Evolutionary conservation across 2,329 filamentous ascomycete genomes (phyloP).

Genomic region (Calonectria montana): DNA sequence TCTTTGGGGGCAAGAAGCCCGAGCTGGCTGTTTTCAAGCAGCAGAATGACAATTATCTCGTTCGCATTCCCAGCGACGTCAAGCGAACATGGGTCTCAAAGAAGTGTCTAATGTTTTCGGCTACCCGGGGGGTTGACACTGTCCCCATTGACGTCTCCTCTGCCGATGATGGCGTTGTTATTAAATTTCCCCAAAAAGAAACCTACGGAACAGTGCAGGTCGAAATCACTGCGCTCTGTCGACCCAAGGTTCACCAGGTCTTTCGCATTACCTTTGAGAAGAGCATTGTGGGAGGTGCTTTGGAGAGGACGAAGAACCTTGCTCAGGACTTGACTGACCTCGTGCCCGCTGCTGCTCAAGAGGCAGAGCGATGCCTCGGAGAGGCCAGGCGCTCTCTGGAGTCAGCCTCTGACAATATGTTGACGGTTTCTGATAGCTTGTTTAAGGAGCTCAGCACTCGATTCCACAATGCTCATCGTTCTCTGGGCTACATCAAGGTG

Average conservation of each 20-base stretch:
- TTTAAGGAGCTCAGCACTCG: slow-evolving; percentile 36
- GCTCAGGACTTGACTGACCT: slow-evolving; percentile 55
- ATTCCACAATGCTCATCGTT: slow-evolving; percentile 36
- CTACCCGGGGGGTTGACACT: slow-evolving; percentile 59
- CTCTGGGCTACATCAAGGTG: slow-evolving; percentile 34
- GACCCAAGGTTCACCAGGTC: slow-evolving; percentile 70
- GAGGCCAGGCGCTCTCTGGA: slow-evolving; percentile 48
- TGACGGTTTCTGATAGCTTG: slow-evolving; percentile 44
- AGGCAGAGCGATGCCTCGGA: slow-evolving; percentile 51
- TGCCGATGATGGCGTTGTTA: slow-evolving; percentile 62
- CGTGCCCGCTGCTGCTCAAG: slow-evolving; percentile 53
- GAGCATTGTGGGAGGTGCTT: slow-evolving; percentile 55
- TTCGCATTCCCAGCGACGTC: slow-evolving; percentile 62
- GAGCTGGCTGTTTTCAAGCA: slow-evolving; percentile 47
- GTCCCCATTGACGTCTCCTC: slow-evolving; percentile 62
- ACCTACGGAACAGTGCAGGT: slow-evolving; percentile 69
- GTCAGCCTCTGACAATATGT: slow-evolving; percentile 45
- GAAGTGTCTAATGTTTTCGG: slow-evolving; percentile 67
- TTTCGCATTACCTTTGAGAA: slow-evolving; percentile 71
- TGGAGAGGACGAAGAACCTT: slow-evolving; percentile 58
- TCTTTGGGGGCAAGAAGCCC: slow-evolving; percentile 48
- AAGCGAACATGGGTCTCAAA: slow-evolving; percentile 67
- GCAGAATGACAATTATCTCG: slow-evolving; percentile 61
- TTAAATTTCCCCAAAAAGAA: slow-evolving; percentile 64
- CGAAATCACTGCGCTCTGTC: slow-evolving; percentile 67